phyloP scores from a whole-genome alignment of 768 basidiomycete genomes.

The Trametes gibbosa region DNA sequence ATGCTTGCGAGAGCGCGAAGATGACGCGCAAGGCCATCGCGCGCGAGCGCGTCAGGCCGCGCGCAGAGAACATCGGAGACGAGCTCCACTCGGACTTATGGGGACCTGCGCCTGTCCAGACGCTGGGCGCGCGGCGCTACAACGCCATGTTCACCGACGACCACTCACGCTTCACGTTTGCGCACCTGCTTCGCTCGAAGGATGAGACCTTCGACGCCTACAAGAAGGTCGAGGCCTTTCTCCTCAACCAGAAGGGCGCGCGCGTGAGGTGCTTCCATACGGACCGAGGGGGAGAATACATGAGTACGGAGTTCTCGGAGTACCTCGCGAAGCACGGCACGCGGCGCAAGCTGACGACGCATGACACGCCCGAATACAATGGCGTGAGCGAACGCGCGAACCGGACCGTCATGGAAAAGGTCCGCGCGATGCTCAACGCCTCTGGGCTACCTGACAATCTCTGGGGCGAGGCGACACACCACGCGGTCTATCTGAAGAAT shows the following conservation, averaged over 20 bases:
- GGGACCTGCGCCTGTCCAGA: constrained; percentile 40
- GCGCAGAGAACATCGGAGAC: constrained; percentile 32
- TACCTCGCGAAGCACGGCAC: constrained; percentile 39
- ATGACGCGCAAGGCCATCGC: constrained; percentile 33
- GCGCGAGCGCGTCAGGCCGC: constrained; percentile 25
- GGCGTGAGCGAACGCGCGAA: constrained; percentile 37
- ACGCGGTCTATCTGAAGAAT: constrained; percentile 26
- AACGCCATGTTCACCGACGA: constrained; percentile 32
- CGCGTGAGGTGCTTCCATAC: constrained; percentile 36
- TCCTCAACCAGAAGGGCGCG: constrained; percentile 32
- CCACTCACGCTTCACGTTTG: constrained; percentile 16
- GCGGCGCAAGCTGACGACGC: constrained; percentile 34
- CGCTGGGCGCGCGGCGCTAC: constrained; percentile 22
- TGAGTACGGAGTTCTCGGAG: constrained; percentile 27
- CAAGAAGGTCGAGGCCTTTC: constrained; percentile 34
- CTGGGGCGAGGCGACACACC: constrained; percentile 30
- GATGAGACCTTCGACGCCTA: constrained; percentile 33
- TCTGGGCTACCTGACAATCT: constrained; percentile 23
- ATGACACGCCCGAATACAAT: constrained; percentile 43
- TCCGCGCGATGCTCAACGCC: constrained; percentile 28
- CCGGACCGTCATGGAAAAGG: constrained; percentile 24
- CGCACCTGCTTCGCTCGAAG: constrained; percentile 37
- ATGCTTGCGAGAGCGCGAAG: constrained; percentile 43
- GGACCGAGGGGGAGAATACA: constrained; percentile 39
- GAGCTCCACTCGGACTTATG: constrained; percentile 44